Conservation (phyloP, 768 basidiomycete species). For the Lentinula guzmanii region DNA sequence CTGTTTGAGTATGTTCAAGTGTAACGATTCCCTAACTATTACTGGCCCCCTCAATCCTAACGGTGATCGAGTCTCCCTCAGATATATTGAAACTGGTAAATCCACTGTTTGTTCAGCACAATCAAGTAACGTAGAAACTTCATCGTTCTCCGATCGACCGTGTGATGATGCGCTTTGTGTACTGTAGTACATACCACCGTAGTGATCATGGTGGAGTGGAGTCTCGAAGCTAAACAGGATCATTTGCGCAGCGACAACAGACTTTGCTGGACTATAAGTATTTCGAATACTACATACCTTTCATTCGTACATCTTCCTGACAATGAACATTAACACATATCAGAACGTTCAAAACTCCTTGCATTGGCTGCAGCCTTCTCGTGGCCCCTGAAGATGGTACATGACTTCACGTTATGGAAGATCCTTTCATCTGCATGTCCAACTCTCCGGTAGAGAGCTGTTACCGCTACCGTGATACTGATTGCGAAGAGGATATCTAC, state of each 20-base stretch:
- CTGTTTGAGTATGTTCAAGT: constrained; percentile 3
- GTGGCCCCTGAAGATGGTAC: too few relatives aligned
- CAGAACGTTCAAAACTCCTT: too few relatives aligned
- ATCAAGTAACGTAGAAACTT: not conserved
- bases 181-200: not conserved
- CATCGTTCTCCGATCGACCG: not conserved
- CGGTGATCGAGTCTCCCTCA: constrained; percentile 1
- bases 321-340: too few relatives aligned
- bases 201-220: not conserved
- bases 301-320: not conserved
- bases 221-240: not conserved
- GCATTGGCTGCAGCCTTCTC: too few relatives aligned
- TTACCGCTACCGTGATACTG: too few relatives aligned
- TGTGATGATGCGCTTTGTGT: not conserved
- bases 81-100: not conserved
- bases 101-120: not conserved
- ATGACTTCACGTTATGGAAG: too few relatives aligned
- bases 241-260: not conserved
- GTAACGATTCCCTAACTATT: not conserved
- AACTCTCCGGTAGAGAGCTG: too few relatives aligned
- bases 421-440: too few relatives aligned
- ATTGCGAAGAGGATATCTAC: too few relatives aligned
- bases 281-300: not conserved
- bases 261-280: not conserved
- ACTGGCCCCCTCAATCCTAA: not conserved